Evolutionary conservation across 495 filamentous ascomycete species (phyloP), one percentile per base, ranked within the genome.

Genomic region (Talaromyces thailandensis): DNA sequence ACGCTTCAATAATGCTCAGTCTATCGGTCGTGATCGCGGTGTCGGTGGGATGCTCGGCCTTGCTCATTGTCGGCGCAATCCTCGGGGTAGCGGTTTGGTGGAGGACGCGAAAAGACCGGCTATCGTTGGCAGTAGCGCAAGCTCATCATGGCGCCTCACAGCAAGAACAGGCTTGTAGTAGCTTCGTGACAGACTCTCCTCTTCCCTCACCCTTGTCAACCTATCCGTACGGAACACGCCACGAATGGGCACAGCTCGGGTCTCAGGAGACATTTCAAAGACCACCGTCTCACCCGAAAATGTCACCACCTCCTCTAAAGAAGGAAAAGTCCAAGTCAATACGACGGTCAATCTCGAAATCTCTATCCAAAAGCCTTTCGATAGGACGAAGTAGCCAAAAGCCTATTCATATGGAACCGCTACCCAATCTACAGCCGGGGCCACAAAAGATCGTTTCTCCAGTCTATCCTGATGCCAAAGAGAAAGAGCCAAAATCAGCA

Each of bases 1-100:
- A 62, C 31, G 45, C 60, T 58, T 61, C 35, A 66, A 71, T 63
- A 58, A 79, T 79, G 75, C 64, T 73, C 61, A 64, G 65, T 37
- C 62, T 77, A 55, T 73, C 69, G 32, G 67, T 70, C 21, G 67
- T 78, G 40, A 71, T 79, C 51, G 79, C 76, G 51, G 73, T 81
- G 60, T 74, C 78, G 55, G 74, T 75, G 43, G 73, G 69, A 35
- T 71, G 70, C 58, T 74, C 74, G 23, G 73, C 73, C 59, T 55
- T 77, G 12, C 69, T 80, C 61, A 67, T 80, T 29, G 68, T 76
- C 12, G 58, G 66, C 9, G 65, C 69, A 16, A 69, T 75, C 25
- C 63, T 75, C 5, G 65, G 69, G 4, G 71, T 77, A 11, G 65
- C 80, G 11, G 64, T 77, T 29, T 76, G 73, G 71, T 66, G 78